Base-by-base conservation (phyloP, 2,329 filamentous ascomycete genomes). In the Exophiala sideris region DNA sequence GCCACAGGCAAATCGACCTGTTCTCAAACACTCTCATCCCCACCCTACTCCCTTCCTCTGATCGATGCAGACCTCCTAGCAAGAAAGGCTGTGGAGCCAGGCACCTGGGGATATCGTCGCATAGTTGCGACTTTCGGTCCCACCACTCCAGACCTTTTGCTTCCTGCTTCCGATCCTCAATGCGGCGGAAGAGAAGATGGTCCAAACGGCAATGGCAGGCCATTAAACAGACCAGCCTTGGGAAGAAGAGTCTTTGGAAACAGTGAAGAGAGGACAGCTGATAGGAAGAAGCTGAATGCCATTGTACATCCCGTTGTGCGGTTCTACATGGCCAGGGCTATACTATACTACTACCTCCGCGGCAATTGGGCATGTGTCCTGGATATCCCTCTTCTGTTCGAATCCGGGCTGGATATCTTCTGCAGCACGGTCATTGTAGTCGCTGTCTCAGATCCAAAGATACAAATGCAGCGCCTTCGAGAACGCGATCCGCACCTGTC, bases 1-100 rank as follows among this genome's bases (percentile, higher is more conserved):
- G 94, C 94, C 57, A 99, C 94, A 5, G 94, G 94, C 70, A 99
- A 99, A 81, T 96, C 92, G 42, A 99, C 92, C 62, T 91, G 96
- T 51, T 96, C 94, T 24, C 79, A 81, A 36, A 81, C 96, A 64
- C 88, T 99, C 65, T 84, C 87, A 47, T 79, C 83, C 3, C 78
- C 88, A 4, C 94, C 92, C 0, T 88, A 96, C 77, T 86, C 83
- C 57, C 81, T 99, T 58, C 91, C 94, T 65, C 81, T 99, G 64
- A 86, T 99, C 75, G 94, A 99, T 69, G 92, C 94, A 68, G 94
- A 99, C 75, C 75, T 95, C 52, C 81, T 97, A 57, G 92, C 94
- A 45, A 91, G 92, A 64, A 82, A 94, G 70, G 94, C 97, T 56
- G 92, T 99, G 69, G 90, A 95, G 70, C 94, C 94, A 1, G 94